These are phyloP conservation scores for Pirum gemmata DNA, from an alignment of 78 protist genomes.

Conservation along the genomic window DNA sequence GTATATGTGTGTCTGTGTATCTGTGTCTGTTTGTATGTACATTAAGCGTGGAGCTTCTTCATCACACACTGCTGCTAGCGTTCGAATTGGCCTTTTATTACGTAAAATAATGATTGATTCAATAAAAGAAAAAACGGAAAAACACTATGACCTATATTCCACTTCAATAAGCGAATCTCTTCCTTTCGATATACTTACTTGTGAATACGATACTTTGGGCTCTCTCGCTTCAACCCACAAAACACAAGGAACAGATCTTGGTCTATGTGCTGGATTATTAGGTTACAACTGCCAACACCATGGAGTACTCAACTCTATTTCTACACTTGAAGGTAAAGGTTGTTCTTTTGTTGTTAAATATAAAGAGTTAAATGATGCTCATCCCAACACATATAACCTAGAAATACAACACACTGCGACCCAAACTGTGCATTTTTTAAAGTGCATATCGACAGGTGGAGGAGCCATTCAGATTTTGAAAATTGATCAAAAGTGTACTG, in stretches of 20 bases:
- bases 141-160: no score
- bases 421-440: background rate
- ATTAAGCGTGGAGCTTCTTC: background rate
- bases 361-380: background rate
- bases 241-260: background rate
- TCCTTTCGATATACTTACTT: no score
- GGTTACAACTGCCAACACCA: background rate
- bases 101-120: background rate
- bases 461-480: background rate
- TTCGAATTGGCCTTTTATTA: background rate
- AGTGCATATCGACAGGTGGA: background rate
- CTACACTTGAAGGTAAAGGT: background rate
- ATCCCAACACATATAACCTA: background rate
- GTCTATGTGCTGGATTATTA: background rate
- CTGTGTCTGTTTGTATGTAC: background rate
- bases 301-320: background rate
- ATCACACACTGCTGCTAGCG: background rate
- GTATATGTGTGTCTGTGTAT: no score
- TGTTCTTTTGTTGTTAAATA: background rate
- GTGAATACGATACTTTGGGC: no score
- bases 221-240: no score
- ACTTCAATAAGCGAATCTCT: no score
- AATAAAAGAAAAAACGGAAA: no score
- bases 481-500: background rate
- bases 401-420: background rate